Percentiles rank a stretch among this genome's conserved stretches.
These are phyloP conservation scores for Phoma sp. DNA, from an alignment of 2,329 filamentous ascomycete genomes.

Conservation along the genomic window DNA sequence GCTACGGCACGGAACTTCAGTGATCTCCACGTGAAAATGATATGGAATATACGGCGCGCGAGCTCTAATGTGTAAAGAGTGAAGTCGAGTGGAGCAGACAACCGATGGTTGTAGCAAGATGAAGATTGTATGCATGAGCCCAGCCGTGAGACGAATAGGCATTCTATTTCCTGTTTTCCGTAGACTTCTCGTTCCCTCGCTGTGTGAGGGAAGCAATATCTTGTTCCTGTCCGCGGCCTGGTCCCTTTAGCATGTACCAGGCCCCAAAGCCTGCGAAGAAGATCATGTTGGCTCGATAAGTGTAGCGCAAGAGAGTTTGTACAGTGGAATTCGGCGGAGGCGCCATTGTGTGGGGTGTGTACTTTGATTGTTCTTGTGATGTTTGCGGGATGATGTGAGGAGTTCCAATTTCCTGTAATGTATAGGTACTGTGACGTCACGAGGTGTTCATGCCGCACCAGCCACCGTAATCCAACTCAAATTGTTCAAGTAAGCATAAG, in stretches of 20 bases:
- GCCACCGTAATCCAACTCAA: too few species aligned
- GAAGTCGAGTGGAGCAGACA: too few species aligned
- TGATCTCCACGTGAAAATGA: too few species aligned
- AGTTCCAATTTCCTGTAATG: not conserved
- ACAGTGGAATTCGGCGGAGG: constrained; percentile 8
- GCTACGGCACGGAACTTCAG: too few species aligned
- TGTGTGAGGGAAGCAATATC: not conserved
- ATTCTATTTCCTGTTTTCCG: not conserved
- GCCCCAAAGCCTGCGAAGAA: constrained; percentile 24
- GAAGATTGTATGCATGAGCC: too few species aligned
- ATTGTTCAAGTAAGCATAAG: too few species aligned
- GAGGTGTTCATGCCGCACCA: not conserved
- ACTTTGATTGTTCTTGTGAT: not conserved
- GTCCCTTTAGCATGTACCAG: constrained; percentile 22
- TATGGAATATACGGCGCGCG: too few species aligned
- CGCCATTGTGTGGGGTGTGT: constrained; percentile 4
- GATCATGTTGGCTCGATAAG: constrained; percentile 23
- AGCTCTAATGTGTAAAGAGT: too few species aligned
- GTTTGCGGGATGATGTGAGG: not conserved
- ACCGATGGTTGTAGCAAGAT: too few species aligned
- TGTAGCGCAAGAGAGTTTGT: constrained; percentile 21
- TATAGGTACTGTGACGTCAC: not conserved
- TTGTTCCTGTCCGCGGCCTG: constrained; percentile 4
- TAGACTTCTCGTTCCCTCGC: not conserved
- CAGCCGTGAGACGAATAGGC: too few species aligned